Percentiles rank a stretch among this genome's conserved stretches.
Evolutionary conservation across 129 eudicot species (phyloP).

Genomic region (Deinandra increscens): DNA sequence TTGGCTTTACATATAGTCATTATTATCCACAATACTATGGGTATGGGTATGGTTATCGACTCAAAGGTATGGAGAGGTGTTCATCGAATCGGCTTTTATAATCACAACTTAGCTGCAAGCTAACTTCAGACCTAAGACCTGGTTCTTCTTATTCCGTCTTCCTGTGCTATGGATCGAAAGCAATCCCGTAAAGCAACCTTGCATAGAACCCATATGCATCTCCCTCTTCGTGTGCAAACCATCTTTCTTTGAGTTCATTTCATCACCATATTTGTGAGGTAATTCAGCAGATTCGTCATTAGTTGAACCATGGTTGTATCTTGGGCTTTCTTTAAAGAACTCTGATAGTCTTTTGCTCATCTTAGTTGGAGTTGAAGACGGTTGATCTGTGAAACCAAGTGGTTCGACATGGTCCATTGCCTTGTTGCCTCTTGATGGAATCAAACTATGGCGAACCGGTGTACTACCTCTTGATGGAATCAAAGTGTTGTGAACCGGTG

Average conservation of each 20-base stretch:
- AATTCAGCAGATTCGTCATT: conserved; percentile 5
- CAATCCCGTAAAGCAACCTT: conserved; percentile 40
- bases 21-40: background rate
- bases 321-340: conserved; percentile 48
- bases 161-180: conserved; percentile 40
- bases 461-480: conserved; percentile 28
- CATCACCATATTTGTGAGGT: conserved; percentile 20
- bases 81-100: background rate
- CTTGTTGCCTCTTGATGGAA: background rate
- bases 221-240: conserved; percentile 12
- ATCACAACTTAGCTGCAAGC: conserved; percentile 3
- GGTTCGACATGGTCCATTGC: conserved; percentile 1
- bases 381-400: background rate
- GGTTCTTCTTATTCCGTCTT: conserved; percentile 43
- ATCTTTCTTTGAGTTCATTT: conserved; percentile 18
- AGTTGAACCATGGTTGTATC: conserved; percentile 17
- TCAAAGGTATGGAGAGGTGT: background rate
- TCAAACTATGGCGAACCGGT: conserved; percentile 12
- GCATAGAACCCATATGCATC: conserved; percentile 20
- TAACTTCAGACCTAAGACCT: conserved; percentile 19
- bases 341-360: conserved; percentile 51
- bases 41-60: background rate
- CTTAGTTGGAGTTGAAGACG: conserved; percentile 39
- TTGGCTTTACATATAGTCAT: conserved; percentile 18
- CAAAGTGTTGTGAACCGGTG: conserved; percentile 25